These are phyloP conservation scores for Oxyria digyna DNA, from an alignment of 148 eudicot genomes.

Conservation along the genomic window DNA sequence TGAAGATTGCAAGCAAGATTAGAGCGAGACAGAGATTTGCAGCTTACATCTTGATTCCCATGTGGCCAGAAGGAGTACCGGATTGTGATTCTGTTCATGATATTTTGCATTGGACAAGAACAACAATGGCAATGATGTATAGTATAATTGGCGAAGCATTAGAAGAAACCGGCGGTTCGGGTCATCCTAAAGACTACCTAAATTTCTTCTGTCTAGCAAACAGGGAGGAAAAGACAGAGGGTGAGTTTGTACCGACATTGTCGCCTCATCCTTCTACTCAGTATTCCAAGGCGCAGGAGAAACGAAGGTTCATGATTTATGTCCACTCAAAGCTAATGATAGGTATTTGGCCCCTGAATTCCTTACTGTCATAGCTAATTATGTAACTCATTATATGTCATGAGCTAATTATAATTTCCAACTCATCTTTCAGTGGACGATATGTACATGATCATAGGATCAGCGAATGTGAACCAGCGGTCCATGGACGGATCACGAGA, in stretches of 20 bases:
- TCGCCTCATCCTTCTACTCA: constrained; percentile 59
- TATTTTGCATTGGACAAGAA: constrained; percentile 79
- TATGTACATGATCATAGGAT: constrained; percentile 71
- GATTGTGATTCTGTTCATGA: constrained; percentile 75
- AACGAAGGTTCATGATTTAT: constrained; percentile 85
- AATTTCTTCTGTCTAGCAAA: constrained; percentile 94
- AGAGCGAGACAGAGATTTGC: constrained; percentile 66
- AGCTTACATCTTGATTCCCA: constrained; percentile 70
- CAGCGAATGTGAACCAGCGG: constrained; percentile 84
- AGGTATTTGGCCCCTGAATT: constrained; percentile 29
- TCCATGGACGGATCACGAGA: constrained; percentile 94
- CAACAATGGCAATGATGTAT: constrained; percentile 87
- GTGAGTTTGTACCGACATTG: constrained; percentile 61
- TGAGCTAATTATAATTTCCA: neutral
- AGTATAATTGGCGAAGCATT: constrained; percentile 59
- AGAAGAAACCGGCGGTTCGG: constrained; percentile 35
- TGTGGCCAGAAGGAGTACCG: constrained; percentile 97
- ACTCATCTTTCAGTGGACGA: constrained; percentile 56
- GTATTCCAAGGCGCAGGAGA: constrained; percentile 67
- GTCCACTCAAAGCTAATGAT: constrained; percentile 97
- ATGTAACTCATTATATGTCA: neutral
- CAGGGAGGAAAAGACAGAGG: constrained; percentile 45
- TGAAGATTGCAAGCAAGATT: constrained; percentile 64
- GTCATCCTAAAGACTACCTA: constrained; percentile 73
- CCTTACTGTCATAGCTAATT: neutral